Base-by-base conservation (phyloP, 179 eudicot genomes). In the Corrigiola litoralis region DNA sequence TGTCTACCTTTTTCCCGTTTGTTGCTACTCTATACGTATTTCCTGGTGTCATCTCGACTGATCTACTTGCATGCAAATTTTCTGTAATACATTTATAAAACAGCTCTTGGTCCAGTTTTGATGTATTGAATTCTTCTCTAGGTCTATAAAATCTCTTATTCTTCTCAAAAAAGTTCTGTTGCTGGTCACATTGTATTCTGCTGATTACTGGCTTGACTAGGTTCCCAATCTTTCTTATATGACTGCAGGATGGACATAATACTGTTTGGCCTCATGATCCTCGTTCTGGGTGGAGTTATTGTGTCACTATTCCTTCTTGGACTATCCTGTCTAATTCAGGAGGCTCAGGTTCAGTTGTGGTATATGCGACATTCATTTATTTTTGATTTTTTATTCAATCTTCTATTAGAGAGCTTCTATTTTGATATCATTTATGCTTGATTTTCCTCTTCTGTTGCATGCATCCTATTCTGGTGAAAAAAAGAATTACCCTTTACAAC, bases 221-320 rank as follows among this genome's bases (percentile, higher is more conserved):
- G 31, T 13, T 68, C 49, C 27, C 21, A 33, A 20, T 37, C 40
- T 32, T 41, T 28, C 31, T 47, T 29, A 4, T 65, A 34, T 71
- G 41, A 46, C 23, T 80, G 79, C 72, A 92, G 98, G 82, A 82
- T 74, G 98, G 96, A 12, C 84, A 74, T 45, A 82, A 81, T 38
- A 84, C 88, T 31, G 70, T 89, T 56, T 92, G 98, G 98, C 98
- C 92, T 34, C 90, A 85, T 75, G 92, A 85, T 79, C 85, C 86
- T 69, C 84, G 49, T 41, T 79, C 82, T 37, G 96, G 98, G 78
- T 92, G 98, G 98, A 92, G 95, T 70, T 92, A 87, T 73, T 92
- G 96, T 60, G 75, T 84, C 65, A 87, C 92, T 29, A 47, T 92
- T 73, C 98, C 98, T 71, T 78, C 96, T 31, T 92, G 95, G 95